phyloP scores from a whole-genome alignment of 148 eudicot species.

The Nepenthes gracilis region DNA sequence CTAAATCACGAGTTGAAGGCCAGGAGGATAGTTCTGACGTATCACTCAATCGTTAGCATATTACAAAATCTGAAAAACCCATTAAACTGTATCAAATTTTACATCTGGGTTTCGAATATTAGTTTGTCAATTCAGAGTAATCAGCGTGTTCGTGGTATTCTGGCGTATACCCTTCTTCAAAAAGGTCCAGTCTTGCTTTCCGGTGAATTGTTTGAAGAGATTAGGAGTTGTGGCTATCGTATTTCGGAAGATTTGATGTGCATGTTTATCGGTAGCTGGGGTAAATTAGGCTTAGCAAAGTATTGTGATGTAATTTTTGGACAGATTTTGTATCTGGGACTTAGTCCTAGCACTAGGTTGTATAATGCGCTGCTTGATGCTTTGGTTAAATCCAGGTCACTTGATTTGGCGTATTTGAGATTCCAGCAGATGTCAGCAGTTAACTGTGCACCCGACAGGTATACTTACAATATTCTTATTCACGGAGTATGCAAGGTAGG shows the following conservation, averaged over 20 bases:
- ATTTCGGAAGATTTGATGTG: slow-evolving; percentile 67
- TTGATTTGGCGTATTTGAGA: slow-evolving; percentile 84
- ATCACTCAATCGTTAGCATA: slow-evolving; percentile 41
- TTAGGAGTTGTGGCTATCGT: slow-evolving; percentile 41
- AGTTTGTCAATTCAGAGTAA: slow-evolving; percentile 33
- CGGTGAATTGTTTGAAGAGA: slow-evolving; percentile 45
- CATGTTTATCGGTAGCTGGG: slow-evolving; percentile 84
- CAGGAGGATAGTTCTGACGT: slow-evolving; percentile 37
- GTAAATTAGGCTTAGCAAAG: slow-evolving; percentile 86
- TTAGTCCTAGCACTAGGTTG: slow-evolving; percentile 69
- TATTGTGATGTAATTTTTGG: slow-evolving; percentile 77
- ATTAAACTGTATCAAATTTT: slow-evolving; percentile 42
- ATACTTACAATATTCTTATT: slow-evolving; percentile 79
- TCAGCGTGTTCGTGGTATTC: slow-evolving; percentile 37
- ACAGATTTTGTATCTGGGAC: slow-evolving; percentile 72
- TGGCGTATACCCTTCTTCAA: slow-evolving; percentile 42
- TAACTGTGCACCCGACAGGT: slow-evolving; percentile 80
- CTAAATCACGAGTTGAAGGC: slow-evolving; percentile 64
- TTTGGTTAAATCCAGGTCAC: slow-evolving; percentile 75
- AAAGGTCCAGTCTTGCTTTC: slow-evolving; percentile 74
- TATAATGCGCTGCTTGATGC: slow-evolving; percentile 96
- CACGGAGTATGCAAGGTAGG: slow-evolving; percentile 97
- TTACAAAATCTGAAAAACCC: slow-evolving; percentile 80
- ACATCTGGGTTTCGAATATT: slow-evolving; percentile 61
- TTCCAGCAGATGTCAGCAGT: slow-evolving; percentile 89